These are phyloP conservation scores for Ascoidea tarda DNA, from an alignment of 805 yeast species.

Conservation along the genomic window DNA sequence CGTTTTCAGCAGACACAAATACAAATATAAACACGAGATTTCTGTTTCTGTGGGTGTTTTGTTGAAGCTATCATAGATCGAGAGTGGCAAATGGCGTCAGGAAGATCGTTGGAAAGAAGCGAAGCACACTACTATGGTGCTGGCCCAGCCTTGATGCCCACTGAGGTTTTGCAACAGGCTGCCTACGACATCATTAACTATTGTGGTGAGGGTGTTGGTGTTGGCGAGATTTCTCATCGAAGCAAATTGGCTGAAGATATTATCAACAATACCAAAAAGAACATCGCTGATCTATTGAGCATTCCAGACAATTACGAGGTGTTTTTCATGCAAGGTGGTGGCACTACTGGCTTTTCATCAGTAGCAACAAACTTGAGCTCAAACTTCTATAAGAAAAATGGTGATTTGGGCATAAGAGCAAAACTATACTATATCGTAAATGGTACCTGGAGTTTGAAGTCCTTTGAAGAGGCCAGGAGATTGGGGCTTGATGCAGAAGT, in stretches of 20 bases:
- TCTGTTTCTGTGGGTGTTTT: not conserved
- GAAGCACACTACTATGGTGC: slow-evolving; percentile 88
- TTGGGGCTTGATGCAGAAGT: slow-evolving; percentile 65
- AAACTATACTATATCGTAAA: slow-evolving; percentile 79
- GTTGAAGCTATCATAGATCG: not conserved
- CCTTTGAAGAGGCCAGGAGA: slow-evolving; percentile 76
- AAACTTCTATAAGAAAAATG: slow-evolving; percentile 48
- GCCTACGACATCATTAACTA: slow-evolving; percentile 71
- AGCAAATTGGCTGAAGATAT: slow-evolving; percentile 69
- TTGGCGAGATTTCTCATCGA: slow-evolving; percentile 95
- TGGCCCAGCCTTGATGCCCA: slow-evolving; percentile 94
- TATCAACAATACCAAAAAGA: slow-evolving; percentile 61
- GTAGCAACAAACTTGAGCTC: slow-evolving; percentile 75
- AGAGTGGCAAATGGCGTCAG: not conserved
- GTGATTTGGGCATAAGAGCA: slow-evolving; percentile 38
- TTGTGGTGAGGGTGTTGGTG: slow-evolving; percentile 61
- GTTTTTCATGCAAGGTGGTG: slow-evolving; percentile 95
- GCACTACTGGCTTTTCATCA: slow-evolving; percentile 90
- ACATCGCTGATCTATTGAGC: slow-evolving; percentile 45
- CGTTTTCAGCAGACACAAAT: not conserved
- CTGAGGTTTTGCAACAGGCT: slow-evolving; percentile 73
- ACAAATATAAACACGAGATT: not conserved
- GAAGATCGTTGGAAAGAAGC: slow-evolving; percentile 38
- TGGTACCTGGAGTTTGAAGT: slow-evolving; percentile 89
- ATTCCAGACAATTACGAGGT: slow-evolving; percentile 92